Percentiles rank a stretch among this genome's conserved stretches.
Evolutionary conservation across 345 rosid genomes (phyloP).

Genomic region (Eutrema yunnanense): DNA sequence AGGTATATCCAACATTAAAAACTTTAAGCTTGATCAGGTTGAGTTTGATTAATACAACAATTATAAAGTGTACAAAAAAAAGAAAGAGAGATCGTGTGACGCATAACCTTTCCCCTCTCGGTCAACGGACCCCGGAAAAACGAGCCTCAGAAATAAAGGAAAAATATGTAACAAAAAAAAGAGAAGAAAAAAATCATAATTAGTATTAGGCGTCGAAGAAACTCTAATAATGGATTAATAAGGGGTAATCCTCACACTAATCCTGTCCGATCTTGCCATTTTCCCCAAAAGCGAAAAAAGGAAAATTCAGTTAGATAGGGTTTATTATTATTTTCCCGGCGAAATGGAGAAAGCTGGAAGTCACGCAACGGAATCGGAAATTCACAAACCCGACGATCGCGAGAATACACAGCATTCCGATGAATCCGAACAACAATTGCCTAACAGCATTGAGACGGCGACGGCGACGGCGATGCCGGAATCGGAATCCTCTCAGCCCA

Average conservation of each 20-base stretch:
- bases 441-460: not conserved
- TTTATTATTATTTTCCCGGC: constrained; percentile 30
- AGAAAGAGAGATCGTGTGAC: constrained; percentile 28
- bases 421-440: constrained; percentile 8
- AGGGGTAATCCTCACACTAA: constrained; percentile 14
- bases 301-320: not conserved
- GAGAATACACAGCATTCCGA: not conserved
- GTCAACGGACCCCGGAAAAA: constrained; percentile 28
- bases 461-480: not conserved
- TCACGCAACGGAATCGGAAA: constrained; percentile 15
- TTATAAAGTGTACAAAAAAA: not conserved
- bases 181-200: constrained; percentile 3
- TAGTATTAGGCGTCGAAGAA: constrained; percentile 15
- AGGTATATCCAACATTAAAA: not conserved
- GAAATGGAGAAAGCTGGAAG: constrained; percentile 31
- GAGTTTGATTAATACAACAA: not conserved
- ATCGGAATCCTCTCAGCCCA: not conserved
- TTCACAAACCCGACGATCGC: constrained; percentile 9
- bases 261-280: constrained; percentile 10
- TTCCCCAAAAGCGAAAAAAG: not conserved
- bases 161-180: not conserved
- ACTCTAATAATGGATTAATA: constrained; percentile 27
- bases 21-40: not conserved
- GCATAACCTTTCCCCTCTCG: constrained; percentile 6
- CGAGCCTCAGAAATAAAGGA: constrained; percentile 14